These are phyloP conservation scores for Anthracocystis panici-leucophaei DNA, from an alignment of 1,284 basidiomycete genomes.

Conservation along the genomic window DNA sequence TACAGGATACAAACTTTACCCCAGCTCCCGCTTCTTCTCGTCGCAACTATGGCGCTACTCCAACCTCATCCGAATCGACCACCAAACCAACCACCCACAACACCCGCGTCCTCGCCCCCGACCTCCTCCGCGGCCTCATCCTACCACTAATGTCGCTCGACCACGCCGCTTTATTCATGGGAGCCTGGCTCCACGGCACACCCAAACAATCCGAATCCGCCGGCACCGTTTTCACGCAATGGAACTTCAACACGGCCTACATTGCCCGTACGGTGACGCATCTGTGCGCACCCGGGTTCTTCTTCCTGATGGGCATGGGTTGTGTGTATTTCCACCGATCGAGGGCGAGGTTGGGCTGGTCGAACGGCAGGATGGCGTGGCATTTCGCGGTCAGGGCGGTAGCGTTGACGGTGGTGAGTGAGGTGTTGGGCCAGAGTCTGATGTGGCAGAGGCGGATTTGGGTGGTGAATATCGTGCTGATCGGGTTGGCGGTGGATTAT, in stretches of 20 bases:
- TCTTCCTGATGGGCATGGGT: conserved; percentile 58
- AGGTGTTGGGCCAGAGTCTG: conserved; percentile 28
- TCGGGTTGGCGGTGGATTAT: conserved; percentile 55
- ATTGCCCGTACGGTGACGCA: conserved; percentile 43
- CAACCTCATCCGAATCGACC: neutral
- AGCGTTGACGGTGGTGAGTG: conserved; percentile 46
- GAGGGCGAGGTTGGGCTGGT: conserved; percentile 35
- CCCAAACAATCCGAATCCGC: conserved; percentile 43
- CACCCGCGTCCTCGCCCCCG: conserved; percentile 51
- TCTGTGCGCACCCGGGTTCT: conserved; percentile 57
- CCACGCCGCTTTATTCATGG: conserved; percentile 48
- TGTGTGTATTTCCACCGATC: conserved; percentile 50
- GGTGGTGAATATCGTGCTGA: conserved; percentile 53
- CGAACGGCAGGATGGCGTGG: conserved; percentile 9
- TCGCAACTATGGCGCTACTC: conserved; percentile 10
- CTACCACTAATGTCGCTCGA: conserved; percentile 56
- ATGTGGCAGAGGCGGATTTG: conserved; percentile 18
- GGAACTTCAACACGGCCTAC: conserved; percentile 36
- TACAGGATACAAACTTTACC: conserved; percentile 36
- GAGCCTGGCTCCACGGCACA: conserved; percentile 53
- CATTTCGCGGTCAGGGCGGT: conserved; percentile 41
- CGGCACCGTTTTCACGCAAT: conserved; percentile 27
- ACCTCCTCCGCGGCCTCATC: conserved; percentile 57
- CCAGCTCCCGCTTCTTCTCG: neutral
- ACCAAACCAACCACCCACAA: conserved; percentile 19